Base-by-base conservation (phyloP, 441 rosid species). In the Aleurites moluccanus region DNA sequence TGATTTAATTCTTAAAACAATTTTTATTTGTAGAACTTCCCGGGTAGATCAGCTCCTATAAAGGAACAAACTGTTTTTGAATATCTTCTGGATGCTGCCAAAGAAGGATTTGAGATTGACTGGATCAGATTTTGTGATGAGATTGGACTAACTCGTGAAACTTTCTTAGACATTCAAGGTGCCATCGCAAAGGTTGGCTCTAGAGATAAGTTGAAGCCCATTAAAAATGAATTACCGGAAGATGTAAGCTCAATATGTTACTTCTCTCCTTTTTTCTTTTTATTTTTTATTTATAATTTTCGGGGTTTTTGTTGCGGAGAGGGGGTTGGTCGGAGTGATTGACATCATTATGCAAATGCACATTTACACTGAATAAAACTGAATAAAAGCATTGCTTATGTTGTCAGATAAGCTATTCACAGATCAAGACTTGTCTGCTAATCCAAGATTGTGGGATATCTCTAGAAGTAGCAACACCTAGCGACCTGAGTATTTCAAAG, bases 1-100 rank as follows among this genome's bases (percentile, higher is more conserved):
- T 38, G 64, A 52, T 65, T 59, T n/a, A 63, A 50, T 72, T 8
- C 33, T 73, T 38, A 14, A 11, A 55, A 20, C 56, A 42, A 66
- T 68, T 75, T 76, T 35, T 53, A 49, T 67, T 23, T 68, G 59
- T 52, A 83, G 90, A 86, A 80, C 68, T 74, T 76, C 73, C 84
- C 84, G 28, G 78, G 83, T 71, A 80, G 90, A 85, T 30, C 84
- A 30, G 86, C 84, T 74, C 83, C 89, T 57, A 86, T 86, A 81
- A 86, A 86, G 72, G 84, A 75, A 75, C 77, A 77, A 78, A 85
- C 90, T 56, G 86, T 86, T 64, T 53, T 63, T 7, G 82, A 72
- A 38, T 86, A 86, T 81, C 76, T 86, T 71, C 75, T 83, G 49
- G 89, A 86, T 52, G 90, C 85, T 67, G 82, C 82, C n/a, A 78